Conservation (phyloP, 495 filamentous ascomycete species). For the Lineolata rhizophorae region DNA sequence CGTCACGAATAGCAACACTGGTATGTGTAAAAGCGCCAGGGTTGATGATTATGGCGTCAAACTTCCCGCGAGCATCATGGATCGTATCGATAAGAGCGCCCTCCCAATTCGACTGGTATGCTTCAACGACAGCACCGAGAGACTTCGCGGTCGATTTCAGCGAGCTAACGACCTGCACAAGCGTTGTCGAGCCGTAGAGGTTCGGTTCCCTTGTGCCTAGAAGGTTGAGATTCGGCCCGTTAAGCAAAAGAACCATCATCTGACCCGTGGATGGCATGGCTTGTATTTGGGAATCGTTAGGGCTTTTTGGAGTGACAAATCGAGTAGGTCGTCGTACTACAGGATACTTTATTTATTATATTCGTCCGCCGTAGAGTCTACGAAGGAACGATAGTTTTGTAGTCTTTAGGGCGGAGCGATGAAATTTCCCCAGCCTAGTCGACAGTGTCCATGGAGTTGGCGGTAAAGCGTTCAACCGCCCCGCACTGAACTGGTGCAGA, state of each 20-base stretch:
- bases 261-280: conserved; percentile 9
- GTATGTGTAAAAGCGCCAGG: conserved; percentile 48
- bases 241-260: conserved; percentile 61
- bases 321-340: too few relatives aligned
- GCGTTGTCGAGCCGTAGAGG: conserved; percentile 44
- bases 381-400: too few relatives aligned
- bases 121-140: conserved; percentile 21
- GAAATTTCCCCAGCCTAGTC: too few relatives aligned
- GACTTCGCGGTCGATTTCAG: conserved; percentile 23
- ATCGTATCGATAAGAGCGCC: conserved; percentile 29
- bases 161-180: conserved; percentile 30
- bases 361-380: too few relatives aligned
- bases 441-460: too few relatives aligned
- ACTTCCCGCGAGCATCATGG: conserved; percentile 12
- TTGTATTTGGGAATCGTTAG: not conserved
- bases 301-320: not conserved
- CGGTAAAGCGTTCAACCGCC: too few relatives aligned
- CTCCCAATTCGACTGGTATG: conserved; percentile 42
- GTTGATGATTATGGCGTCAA: conserved; percentile 47
- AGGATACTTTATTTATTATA: too few relatives aligned
- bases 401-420: too few relatives aligned
- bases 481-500: too few relatives aligned
- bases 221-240: conserved; percentile 65
- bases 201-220: conserved; percentile 49
- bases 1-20: conserved; percentile 44